phyloP scores from a whole-genome alignment of 768 basidiomycete species.

The Rhizopogon roseolus region DNA sequence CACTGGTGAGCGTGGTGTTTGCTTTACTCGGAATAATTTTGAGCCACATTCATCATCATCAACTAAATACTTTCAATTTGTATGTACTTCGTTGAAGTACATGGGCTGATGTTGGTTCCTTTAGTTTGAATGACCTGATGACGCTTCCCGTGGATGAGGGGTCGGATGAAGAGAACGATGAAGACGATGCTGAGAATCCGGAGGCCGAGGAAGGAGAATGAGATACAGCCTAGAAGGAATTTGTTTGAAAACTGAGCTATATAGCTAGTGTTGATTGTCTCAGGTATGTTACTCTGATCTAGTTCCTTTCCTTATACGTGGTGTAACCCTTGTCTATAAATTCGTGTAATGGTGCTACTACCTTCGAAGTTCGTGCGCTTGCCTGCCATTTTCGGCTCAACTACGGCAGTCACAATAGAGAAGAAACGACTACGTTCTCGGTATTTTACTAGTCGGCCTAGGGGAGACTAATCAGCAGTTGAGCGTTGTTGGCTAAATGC shows the following conservation, averaged over 20 bases:
- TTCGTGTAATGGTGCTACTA: too few relatives aligned
- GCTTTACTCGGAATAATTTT: background rate
- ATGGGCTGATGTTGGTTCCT: background rate
- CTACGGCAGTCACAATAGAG: too few relatives aligned
- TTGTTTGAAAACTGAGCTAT: background rate
- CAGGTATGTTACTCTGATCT: background rate
- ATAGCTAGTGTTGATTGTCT: background rate
- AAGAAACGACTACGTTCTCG: too few relatives aligned
- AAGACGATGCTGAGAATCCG: background rate
- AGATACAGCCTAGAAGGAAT: too few relatives aligned
- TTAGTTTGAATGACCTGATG: slow-evolving; percentile 73
- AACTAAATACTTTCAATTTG: too few relatives aligned
- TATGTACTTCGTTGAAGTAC: background rate
- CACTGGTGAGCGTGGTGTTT: slow-evolving; percentile 51
- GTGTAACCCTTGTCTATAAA: background rate
- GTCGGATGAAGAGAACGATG: slow-evolving; percentile 9
- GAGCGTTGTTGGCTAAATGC: too few relatives aligned
- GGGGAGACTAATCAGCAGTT: too few relatives aligned
- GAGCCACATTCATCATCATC: background rate
- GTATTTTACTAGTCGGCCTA: too few relatives aligned
- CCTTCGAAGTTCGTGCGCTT: too few relatives aligned
- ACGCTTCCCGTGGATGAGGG: slow-evolving; percentile 39
- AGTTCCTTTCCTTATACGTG: background rate
- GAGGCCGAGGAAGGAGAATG: background rate
- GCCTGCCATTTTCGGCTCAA: too few relatives aligned